Evolutionary conservation across 176 grass and related monocot species (phyloP), one percentile per base, ranked within the genome.

Genomic region (Oryza rufipogon): DNA sequence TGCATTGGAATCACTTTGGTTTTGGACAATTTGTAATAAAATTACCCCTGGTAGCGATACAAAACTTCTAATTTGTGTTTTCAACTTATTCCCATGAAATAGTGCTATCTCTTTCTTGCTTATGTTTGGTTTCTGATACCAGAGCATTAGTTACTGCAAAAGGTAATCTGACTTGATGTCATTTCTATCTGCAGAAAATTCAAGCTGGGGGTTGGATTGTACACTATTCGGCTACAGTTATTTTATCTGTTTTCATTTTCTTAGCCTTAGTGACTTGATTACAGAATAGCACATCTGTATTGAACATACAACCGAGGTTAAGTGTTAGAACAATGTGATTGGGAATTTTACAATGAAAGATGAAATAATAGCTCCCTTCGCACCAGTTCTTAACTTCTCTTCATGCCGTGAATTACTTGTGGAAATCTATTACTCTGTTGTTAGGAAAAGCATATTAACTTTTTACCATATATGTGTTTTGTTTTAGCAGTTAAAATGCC

Each of bases 131-230:
- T 76, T 83, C 4, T 80, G 69, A 70, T 64, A 30, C 11, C 58
- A 56, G 28, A 42, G 2, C 32, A 36, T 22, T 73, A 44, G 28
- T 17, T 67, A 54, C 23, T 4, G 39, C 70, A 14, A 9, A 51
- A 64, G 2, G 32, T 71, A 46, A 71, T 58, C 84, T 90, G 45
- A 92, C 74, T 54, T 68, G 70, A 76, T 79, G n/a, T 84, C 66
- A 64, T 73, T 90, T 38, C 6, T 85, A 16, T 71, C 73, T 77
- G 80, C 92, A 95, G 92, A 89, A 90, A 26, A 64, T 88, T 76
- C 71, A n/a, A 77, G 85, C 81, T 46, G 85, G 80, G n/a, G 74
- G 69, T 25, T 85, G 90, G 85, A 90, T 81, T 58, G 49, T 83
- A 22, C 48, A 84, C 67, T 92, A 73, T 88, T 84, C 0, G 39